Conservation (phyloP, 2,329 filamentous ascomycete genomes). For the Fusarium irregulare region DNA sequence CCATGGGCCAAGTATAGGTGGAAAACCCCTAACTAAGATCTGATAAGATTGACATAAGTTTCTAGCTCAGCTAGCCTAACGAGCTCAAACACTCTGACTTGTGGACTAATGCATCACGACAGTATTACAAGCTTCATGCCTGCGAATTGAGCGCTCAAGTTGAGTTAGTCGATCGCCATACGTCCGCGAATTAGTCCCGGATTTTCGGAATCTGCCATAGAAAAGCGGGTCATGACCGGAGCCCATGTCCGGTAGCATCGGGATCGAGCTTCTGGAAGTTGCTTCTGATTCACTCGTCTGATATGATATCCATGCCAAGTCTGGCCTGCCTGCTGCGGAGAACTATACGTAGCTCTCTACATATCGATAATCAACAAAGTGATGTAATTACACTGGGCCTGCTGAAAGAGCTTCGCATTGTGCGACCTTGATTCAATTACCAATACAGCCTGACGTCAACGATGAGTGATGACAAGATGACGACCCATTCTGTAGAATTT, state of each 20-base stretch:
- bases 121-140: background rate
- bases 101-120: background rate
- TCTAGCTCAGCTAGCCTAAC: no score
- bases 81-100: background rate
- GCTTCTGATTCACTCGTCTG: background rate
- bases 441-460: conserved; percentile 38
- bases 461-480: conserved; percentile 43
- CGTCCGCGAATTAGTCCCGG: background rate
- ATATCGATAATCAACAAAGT: background rate
- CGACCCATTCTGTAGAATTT: conserved; percentile 1
- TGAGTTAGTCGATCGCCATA: background rate
- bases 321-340: background rate
- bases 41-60: background rate
- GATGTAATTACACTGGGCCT: conserved; percentile 37
- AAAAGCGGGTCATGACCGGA: conserved; percentile 15
- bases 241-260: conserved; percentile 24
- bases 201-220: background rate
- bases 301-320: conserved; percentile 13
- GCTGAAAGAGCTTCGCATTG: conserved; percentile 2
- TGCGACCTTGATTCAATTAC: conserved; percentile 6
- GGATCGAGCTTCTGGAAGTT: conserved; percentile 4
- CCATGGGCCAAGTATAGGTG: no score
- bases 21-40: background rate
- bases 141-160: background rate
- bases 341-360: conserved; percentile 8